Evolutionary conservation across 768 basidiomycete genomes (phyloP).

Genomic region (Phaffia australis): DNA sequence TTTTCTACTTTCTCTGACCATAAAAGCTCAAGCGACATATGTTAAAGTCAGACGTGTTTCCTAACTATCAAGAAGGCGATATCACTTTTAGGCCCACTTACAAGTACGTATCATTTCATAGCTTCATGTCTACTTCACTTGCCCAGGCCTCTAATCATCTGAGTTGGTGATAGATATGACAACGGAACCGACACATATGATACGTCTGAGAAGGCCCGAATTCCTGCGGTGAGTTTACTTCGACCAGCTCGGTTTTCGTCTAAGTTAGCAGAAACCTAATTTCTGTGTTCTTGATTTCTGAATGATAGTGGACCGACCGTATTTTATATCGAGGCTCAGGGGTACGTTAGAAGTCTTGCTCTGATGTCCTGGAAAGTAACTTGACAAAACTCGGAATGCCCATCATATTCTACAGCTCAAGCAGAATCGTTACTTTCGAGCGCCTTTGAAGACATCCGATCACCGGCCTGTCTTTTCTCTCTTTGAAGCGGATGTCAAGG

Average conservation of each 20-base stretch:
- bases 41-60: conserved; percentile 61
- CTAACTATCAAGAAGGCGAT: conserved; percentile 77
- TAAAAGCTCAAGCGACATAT: conserved; percentile 61
- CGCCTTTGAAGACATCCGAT: conserved; percentile 82
- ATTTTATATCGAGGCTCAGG: conserved; percentile 66
- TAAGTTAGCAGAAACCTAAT: conserved; percentile 18
- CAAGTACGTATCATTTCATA: conserved; percentile 48
- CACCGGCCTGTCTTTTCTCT: conserved; percentile 88
- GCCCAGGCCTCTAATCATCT: no score
- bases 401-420: conserved; percentile 44
- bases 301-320: conserved; percentile 53
- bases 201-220: conserved; percentile 87
- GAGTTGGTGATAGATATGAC: conserved; percentile 25
- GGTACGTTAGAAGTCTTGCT: conserved; percentile 25
- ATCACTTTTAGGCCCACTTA: conserved; percentile 87
- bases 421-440: conserved; percentile 65
- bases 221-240: conserved; percentile 51
- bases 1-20: background rate
- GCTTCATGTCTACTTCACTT: background rate
- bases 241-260: background rate
- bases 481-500: conserved; percentile 64
- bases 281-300: background rate
- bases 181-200: conserved; percentile 67
- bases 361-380: background rate
- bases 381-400: background rate